Conservation (phyloP, 1,284 basidiomycete genomes). For the Puccinia novopanici region DNA sequence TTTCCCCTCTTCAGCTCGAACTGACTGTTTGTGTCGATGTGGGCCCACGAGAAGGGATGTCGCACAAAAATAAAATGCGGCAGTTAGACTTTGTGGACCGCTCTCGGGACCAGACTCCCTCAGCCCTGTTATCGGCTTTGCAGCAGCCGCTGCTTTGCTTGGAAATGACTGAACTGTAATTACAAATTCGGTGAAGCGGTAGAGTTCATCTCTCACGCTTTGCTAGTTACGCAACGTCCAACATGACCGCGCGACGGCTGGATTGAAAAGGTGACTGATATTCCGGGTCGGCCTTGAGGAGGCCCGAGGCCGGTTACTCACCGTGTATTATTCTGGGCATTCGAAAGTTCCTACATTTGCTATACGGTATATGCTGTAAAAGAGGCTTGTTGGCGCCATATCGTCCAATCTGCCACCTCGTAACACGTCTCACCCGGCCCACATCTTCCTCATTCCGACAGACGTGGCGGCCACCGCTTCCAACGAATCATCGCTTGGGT, state of each 20-base stretch:
- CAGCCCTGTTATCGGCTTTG: too few relatives aligned
- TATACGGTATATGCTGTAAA: slow-evolving; percentile 8
- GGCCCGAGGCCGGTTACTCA: neutral
- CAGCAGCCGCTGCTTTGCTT: neutral
- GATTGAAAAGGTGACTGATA: neutral
- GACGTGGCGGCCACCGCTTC: slow-evolving; percentile 22
- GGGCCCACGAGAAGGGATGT: too few relatives aligned
- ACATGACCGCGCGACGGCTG: slow-evolving; percentile 9
- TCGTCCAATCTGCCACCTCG: slow-evolving; percentile 14
- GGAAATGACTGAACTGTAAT: neutral
- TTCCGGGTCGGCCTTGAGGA: neutral
- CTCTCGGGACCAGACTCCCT: too few relatives aligned
- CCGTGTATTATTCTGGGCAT: neutral
- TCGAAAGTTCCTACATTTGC: neutral
- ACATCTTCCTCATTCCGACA: slow-evolving; percentile 15
- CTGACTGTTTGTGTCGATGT: too few relatives aligned
- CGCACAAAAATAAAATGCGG: too few relatives aligned
- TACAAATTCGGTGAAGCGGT: slow-evolving; percentile 9
- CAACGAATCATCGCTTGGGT: slow-evolving; percentile 5
- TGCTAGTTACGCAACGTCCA: slow-evolving; percentile 5
- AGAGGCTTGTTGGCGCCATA: slow-evolving; percentile 20
- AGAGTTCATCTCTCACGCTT: slow-evolving; percentile 12
- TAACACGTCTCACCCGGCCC: slow-evolving; percentile 28
- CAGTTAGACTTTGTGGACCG: too few relatives aligned
- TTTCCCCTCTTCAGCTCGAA: too few relatives aligned